Percentiles rank a stretch among this genome's conserved stretches.
phyloP scores from a whole-genome alignment of 2,329 filamentous ascomycete genomes.

The Neopestalotiopsis sp. region DNA sequence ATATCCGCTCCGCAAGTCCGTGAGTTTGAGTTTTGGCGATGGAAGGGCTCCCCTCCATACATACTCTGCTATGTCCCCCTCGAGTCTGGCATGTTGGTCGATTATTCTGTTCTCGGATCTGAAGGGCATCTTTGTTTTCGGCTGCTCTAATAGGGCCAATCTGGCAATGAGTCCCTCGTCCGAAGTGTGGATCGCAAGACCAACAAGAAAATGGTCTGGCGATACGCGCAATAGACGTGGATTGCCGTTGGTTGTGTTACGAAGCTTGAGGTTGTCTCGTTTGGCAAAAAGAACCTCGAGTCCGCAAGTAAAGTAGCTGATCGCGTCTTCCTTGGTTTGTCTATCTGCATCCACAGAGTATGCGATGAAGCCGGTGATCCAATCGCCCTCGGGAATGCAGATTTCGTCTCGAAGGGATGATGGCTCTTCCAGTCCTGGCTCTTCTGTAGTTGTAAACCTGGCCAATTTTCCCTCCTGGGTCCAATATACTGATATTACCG shows the following conservation, averaged over 20 bases:
- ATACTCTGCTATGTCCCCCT: background rate
- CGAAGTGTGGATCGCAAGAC: background rate
- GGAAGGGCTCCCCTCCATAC: background rate
- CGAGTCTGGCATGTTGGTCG: background rate
- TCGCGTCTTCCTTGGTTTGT: background rate
- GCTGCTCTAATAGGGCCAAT: background rate
- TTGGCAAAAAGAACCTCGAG: background rate
- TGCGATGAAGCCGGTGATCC: background rate
- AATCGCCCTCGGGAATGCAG: background rate
- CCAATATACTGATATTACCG: background rate
- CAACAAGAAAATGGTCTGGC: background rate
- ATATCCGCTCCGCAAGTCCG: background rate
- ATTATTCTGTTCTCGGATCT: background rate
- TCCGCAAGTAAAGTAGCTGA: background rate
- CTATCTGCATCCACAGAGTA: background rate
- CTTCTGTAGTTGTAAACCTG: background rate
- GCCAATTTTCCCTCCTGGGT: conserved; percentile 3
- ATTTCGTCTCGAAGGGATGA: background rate
- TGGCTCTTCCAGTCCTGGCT: background rate
- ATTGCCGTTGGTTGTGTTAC: background rate
- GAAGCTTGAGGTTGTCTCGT: background rate
- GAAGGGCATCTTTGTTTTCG: background rate
- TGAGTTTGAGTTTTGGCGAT: background rate
- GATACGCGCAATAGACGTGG: background rate
- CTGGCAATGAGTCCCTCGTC: background rate